Evolutionary conservation across 2,329 filamentous ascomycete genomes (phyloP), one percentile per base, ranked within the genome.

Genomic region (Fusarium solani-melongenae): DNA sequence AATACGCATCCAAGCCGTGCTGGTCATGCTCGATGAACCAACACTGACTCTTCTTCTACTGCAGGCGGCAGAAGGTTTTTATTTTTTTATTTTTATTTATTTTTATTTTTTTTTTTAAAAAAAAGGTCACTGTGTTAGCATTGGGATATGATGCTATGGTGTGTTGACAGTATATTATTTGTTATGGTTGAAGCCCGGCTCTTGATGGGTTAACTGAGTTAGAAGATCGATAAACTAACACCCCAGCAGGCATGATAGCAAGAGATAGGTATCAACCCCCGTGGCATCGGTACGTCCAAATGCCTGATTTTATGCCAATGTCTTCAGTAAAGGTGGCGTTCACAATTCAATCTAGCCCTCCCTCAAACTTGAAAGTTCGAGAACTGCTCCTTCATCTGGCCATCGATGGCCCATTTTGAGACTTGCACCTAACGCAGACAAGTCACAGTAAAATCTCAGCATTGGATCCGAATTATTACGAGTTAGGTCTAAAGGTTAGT

Each of bases 401-500:
- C 39, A 7, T 22, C 22, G 20, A 22, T 22, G 11, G 20, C 7
- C 20, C 6, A 22, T 44, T 44, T 44, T 9, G 2, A 44, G 20
- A 22, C 20, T 44, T 15, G 12, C 5, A 24, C 22, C 6, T 9
- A 46, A 46, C 20, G 15, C 2, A 9, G 7, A 2, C 8, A 24
- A 24, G 20, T 15, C 4, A 44, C 2, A 8, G 12, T 24, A 15
- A 24, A 44, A n/a, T 9, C 36, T 5, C 17, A n/a, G 17, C 17
- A 10, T n/a, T n/a, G 17, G 10, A n/a, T n/a, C n/a, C 8, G 9
- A n/a, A n/a, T 0, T n/a, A 12, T 7, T 15, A 5, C 4, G 22
- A 5, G 4, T 14, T 9, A 6, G 7, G n/a, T 7, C 12, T 24
- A 15, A 44, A 5, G 15, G 2, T 2, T 9, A 20, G 34, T 15